Base-by-base conservation (phyloP, 1,284 basidiomycete species). In the Inonotus hispidus region DNA sequence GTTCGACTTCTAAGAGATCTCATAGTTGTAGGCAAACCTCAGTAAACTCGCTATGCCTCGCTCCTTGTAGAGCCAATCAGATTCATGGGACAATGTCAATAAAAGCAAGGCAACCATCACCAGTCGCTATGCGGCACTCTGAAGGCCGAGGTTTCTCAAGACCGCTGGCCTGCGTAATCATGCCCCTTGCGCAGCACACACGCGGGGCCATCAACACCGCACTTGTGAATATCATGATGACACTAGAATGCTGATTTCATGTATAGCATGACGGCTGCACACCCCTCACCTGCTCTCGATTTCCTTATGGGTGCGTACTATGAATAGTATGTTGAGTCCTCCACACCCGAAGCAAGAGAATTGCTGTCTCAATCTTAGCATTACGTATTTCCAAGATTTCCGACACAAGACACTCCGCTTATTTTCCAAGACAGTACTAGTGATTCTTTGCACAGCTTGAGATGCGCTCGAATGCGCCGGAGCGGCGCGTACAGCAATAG, bases 221-320 rank as follows among this genome's bases (percentile, higher is more conserved):
- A 14, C 41, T 47, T 38, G 41, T 56, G 55, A 56, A 56, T n/a
- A n/a, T n/a, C n/a, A n/a, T n/a, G n/a, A n/a, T 49, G n/a, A 49
- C 46, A 49, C 5, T 52, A 7, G 29, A 19, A 8, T 32, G 29
- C 29, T 25, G 25, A 29, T n/a, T n/a, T n/a, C n/a, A n/a, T n/a
- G n/a, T n/a, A n/a, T n/a, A n/a, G n/a, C n/a, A n/a, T n/a, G n/a
- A n/a, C n/a, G n/a, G n/a, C 16, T 14, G 4, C 14, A 11, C 19
- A 10, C 27, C 6, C 19, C 49, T 23, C 29, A 52, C 32, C 32
- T 32, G 32, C 32, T 32, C 8, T 32, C 32, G 8, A 32, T 32
- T 32, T 32, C 32, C 8, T 32, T n/a, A n/a, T 32, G 32, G 32
- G 3, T 32, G 32, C 8, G 32, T 8, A 4, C 32, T 8, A 32